Evolutionary conservation across 495 filamentous ascomycete genomes (phyloP), one percentile per base, ranked within the genome.

Genomic region (Penicillium coffeae): DNA sequence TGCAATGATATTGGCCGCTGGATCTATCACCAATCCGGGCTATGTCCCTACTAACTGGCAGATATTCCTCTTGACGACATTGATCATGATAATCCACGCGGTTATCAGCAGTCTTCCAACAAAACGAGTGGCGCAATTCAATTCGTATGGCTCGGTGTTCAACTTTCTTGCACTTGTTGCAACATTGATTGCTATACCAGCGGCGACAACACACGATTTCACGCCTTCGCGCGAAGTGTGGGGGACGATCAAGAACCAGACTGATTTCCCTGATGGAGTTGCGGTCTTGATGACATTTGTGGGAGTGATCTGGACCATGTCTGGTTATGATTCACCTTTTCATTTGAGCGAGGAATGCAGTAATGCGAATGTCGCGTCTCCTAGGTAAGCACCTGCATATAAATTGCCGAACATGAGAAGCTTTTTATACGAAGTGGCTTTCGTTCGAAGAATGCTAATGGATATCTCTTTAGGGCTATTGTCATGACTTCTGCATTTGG

Each of bases 221-320:
- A 74, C 77, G 0, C 63, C 82, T 0, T 76, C 77, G 9, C 73
- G 70, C 19, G 72, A 81, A 32, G 87, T 89, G 16, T 90, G 86
- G 87, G 72, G 76, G n/a, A 72, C 72, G 3, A 86, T 90, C 50
- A 80, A 82, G 47, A 81, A 83, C 43, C 74, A 80, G 21, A 89
- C 86, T 1, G 80, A 84, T 46, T 90, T 78, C 59, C 86, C 87
- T 0, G 75, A 82, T 38, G 87, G 87, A 20, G 67, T 90, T 35
- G 80, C 85, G 0, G 74, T 89, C 2, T 68, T 89, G 12, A 89
- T 90, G 87, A 84, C 82, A 41, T 90, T 90, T 61, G 75, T 90
- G 30, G 62, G 65, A 13, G 73, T 76, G n/a, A 76, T 84, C 54
- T 82, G 79, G 79, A 82, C 78, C 13, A 84, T 84, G 80, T 75